Evolutionary conservation across 2,329 filamentous ascomycete genomes (phyloP).

Genomic region (Xylaria sp.): DNA sequence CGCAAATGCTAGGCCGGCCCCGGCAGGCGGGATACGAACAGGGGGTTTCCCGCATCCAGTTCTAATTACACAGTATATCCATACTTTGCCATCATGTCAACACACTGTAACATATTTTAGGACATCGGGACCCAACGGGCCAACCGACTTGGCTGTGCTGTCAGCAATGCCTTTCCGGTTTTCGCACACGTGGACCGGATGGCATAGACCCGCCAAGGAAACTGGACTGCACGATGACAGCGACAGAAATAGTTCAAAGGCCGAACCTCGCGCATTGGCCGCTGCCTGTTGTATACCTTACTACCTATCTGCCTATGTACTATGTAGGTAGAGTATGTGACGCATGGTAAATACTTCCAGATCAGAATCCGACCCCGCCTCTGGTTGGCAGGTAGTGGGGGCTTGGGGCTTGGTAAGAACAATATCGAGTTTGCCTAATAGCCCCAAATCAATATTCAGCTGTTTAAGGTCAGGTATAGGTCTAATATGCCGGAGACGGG

Average conservation of each 20-base stretch:
- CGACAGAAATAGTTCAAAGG: not conserved
- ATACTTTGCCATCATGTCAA: not conserved
- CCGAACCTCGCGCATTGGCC: not conserved
- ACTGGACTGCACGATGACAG: not conserved
- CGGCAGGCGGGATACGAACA: not conserved
- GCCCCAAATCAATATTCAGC: no score
- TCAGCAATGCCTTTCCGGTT: conserved; percentile 6
- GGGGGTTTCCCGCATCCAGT: conserved; percentile 1
- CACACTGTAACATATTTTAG: not conserved
- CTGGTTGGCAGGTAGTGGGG: not conserved
- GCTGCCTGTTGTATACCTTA: not conserved
- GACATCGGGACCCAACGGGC: not conserved
- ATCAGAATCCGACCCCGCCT: not conserved
- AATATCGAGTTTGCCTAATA: not conserved
- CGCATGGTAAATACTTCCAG: no score
- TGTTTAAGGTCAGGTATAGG: not conserved
- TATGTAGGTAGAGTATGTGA: no score
- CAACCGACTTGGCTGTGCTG: conserved; percentile 7
- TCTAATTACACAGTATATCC: conserved; percentile 1
- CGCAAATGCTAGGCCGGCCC: not conserved
- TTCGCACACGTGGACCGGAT: conserved; percentile 11
- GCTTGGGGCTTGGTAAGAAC: not conserved
- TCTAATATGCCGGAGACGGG: no score
- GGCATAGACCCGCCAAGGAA: conserved; percentile 13
- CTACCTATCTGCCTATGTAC: not conserved